Evolutionary conservation across 2,329 filamentous ascomycete genomes (phyloP).

Genomic region (Alternaria brassicicola): DNA sequence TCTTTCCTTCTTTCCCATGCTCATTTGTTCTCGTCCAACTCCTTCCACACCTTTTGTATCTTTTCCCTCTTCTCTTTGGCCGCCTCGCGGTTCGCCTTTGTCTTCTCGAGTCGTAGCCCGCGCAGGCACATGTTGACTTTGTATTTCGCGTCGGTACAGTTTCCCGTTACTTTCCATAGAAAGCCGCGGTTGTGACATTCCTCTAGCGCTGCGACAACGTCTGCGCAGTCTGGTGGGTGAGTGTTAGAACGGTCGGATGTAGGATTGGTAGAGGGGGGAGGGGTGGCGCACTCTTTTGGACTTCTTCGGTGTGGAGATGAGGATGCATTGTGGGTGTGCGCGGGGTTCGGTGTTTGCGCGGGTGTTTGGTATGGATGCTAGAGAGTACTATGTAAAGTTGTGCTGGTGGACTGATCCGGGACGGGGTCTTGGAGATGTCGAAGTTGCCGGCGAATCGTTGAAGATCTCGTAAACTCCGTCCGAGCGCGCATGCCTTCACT

Average conservation of each 20-base stretch:
- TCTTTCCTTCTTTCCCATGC: neutral
- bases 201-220: constrained; percentile 90
- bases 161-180: constrained; percentile 86
- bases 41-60: constrained; percentile 78
- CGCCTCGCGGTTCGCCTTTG: constrained; percentile 74
- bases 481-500: constrained; percentile 26
- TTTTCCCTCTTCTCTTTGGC: constrained; percentile 71
- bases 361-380: neutral
- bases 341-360: neutral
- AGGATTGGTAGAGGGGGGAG: neutral
- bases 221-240: constrained; percentile 77
- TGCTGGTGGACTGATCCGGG: neutral
- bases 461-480: constrained; percentile 36
- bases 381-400: neutral
- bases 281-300: constrained; percentile 67
- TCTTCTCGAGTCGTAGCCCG: constrained; percentile 78
- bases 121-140: constrained; percentile 85
- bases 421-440: constrained; percentile 8
- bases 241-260: constrained; percentile 7
- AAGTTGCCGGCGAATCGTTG: constrained; percentile 21
- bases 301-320: constrained; percentile 92
- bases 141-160: constrained; percentile 86
- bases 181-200: constrained; percentile 95
- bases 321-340: constrained; percentile 78
- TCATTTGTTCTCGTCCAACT: constrained; percentile 72